Base-by-base conservation (phyloP, 371 early-diverging fungal genomes). In the Actinomortierella wolfii region DNA sequence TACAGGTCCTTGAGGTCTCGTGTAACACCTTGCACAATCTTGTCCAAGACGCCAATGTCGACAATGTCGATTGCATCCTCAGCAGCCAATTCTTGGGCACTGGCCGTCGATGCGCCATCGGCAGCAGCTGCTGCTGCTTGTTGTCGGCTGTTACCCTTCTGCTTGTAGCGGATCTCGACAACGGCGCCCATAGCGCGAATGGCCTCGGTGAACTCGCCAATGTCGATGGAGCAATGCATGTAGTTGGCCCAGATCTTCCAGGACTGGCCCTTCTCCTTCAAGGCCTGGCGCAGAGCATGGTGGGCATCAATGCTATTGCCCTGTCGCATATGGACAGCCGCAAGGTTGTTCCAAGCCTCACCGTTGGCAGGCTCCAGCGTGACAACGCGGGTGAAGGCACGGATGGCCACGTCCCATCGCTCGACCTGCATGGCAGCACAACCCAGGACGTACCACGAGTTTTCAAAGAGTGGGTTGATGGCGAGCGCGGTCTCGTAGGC, bases 321-420 rank as follows among this genome's bases (percentile, higher is more conserved):
- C 66, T 83, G 75, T 15, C 78, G 84, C 51, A 95, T 68, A 64
- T 92, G 91, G 41, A 92, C 87, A 5, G 94, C 87, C 0, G 96
- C 94, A 57, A 97, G 76, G 76, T 98, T 98, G 73, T 90, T 97
- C 97, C 97, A 98, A 29, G 96, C 96, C 78, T 97, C 97, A 28
- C 91, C 92, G 67, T 96, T 95, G 61, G 90, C 89, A 48, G 77
- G 67, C 62, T 96, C 92, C 28, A 98, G 65, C 14, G 81, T 60
- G 7, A 92, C 89, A 8, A 86, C 88, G 40, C 89, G 89, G 44
- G 81, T 77, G 79, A 97, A 97, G 4, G 96, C 94, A 18, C 81
- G 68, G 18, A 78, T 63, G 7, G 92, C 96, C 5, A 78, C 77
- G 17, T 89, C 88, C 90, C 90, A 96, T 28, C 94, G 85, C 57